Evolutionary conservation across 106 monocot genomes (phyloP).

Genomic region (Phalaenopsis equestris): DNA sequence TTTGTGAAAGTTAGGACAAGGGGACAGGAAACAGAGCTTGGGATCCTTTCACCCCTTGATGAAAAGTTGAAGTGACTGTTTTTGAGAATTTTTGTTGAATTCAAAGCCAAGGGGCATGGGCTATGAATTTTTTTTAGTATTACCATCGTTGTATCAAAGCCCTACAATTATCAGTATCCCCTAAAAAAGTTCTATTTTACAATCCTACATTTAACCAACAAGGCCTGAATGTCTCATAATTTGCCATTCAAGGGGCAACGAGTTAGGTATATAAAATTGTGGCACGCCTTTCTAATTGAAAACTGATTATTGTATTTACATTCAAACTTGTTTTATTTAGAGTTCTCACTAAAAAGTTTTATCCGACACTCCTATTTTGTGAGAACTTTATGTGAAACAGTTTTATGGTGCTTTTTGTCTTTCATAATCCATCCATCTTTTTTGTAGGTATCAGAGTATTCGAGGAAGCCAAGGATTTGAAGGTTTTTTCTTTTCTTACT

Average conservation of each 20-base stretch:
- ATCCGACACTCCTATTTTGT: background rate
- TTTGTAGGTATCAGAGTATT: conserved; percentile 76
- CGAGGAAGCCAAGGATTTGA: conserved; percentile 48
- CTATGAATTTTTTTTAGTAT: background rate
- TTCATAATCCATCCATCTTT: conserved; percentile 6
- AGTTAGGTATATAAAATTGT: background rate
- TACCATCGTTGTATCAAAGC: background rate
- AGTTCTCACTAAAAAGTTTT: background rate
- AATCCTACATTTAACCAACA: background rate
- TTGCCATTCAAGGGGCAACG: background rate
- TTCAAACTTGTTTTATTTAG: background rate
- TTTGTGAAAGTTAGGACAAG: background rate
- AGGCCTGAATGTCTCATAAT: background rate
- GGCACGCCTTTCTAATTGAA: background rate
- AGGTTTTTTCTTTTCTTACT: conserved; percentile 26
- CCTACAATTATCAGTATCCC: background rate
- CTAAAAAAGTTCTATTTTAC: background rate
- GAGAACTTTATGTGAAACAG: background rate
- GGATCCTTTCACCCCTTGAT: background rate
- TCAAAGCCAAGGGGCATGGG: background rate
- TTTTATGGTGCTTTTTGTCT: background rate
- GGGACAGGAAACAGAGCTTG: background rate
- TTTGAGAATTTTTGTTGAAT: background rate
- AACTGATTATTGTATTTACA: background rate
- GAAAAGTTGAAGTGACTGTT: background rate